A percentile compares a stretch with the other conserved stretches of the same genome.
Conservation (phyloP, 2,329 filamentous ascomycete species). For the Aspergillus aculeatinus region DNA sequence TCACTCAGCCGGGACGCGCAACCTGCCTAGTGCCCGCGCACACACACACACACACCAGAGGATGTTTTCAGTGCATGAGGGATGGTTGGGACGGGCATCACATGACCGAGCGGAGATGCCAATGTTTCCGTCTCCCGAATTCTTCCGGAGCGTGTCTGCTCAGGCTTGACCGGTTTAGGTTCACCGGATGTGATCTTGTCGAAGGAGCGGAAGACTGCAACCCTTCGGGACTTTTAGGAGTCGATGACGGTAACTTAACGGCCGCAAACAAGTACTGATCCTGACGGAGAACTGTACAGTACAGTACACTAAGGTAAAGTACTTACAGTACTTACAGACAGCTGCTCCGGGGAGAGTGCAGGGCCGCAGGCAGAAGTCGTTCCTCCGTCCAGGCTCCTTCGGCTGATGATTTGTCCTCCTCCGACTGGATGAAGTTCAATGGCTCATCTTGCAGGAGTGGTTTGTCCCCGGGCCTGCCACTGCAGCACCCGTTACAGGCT, state of each 20-base stretch:
- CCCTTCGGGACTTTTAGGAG: slow-evolving; percentile 23
- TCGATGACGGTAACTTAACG: not conserved
- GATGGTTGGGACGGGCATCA: slow-evolving; percentile 18
- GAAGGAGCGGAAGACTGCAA: slow-evolving; percentile 18
- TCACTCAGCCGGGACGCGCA: no score
- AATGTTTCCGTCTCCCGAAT: slow-evolving; percentile 21
- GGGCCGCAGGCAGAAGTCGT: not conserved
- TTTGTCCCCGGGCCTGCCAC: not conserved
- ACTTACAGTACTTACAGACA: no score
- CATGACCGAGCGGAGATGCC: slow-evolving; percentile 28
- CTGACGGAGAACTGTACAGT: no score
- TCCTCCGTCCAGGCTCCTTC: not conserved
- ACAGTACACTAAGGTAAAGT: no score
- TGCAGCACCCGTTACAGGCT: not conserved
- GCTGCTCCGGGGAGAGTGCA: not conserved
- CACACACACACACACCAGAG: no score
- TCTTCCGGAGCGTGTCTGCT: slow-evolving; percentile 22
- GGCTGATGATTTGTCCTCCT: slow-evolving; percentile 1
- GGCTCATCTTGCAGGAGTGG: not conserved
- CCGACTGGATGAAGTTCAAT: not conserved
- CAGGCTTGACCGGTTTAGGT: slow-evolving; percentile 32
- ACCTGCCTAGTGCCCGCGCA: no score
- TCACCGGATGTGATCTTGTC: slow-evolving; percentile 26
- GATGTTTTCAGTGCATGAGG: not conserved
- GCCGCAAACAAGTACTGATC: not conserved